A percentile compares a stretch with the other conserved stretches of the same genome.
Conservation (phyloP, 441 rosid genomes). For the Arabidopsis hybrid region DNA sequence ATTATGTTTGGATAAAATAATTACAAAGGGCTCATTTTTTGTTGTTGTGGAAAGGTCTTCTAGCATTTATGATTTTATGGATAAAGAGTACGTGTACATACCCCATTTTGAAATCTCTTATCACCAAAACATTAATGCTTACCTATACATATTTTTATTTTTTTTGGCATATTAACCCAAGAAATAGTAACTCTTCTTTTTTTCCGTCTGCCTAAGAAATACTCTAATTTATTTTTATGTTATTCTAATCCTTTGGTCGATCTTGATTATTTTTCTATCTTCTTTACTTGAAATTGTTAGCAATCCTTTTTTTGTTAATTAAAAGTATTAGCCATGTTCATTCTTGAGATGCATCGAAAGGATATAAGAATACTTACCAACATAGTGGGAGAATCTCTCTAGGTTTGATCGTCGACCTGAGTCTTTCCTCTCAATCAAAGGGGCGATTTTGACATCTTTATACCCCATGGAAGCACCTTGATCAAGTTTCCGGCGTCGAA, state of each 20-base stretch:
- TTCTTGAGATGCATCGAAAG: background rate
- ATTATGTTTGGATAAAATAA: background rate
- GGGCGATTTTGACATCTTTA: constrained; percentile 45
- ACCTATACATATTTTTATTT: too few species aligned
- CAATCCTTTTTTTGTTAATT: background rate
- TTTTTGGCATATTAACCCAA: background rate
- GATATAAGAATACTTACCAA: constrained; percentile 53
- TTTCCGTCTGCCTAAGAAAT: background rate
- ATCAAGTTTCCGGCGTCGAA: constrained; percentile 33
- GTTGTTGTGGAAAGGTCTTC: background rate
- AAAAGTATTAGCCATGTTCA: background rate
- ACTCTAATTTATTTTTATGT: background rate
- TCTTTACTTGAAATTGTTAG: background rate
- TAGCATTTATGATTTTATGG: constrained; percentile 10
- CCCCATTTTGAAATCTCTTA: background rate
- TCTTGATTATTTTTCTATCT: background rate
- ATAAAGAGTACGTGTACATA: background rate
- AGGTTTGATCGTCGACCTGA: constrained; percentile 62
- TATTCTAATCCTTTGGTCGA: background rate
- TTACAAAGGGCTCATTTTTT: background rate
- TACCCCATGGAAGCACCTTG: constrained; percentile 17
- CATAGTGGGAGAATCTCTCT: constrained; percentile 80
- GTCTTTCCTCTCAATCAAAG: constrained; percentile 53
- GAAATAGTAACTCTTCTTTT: background rate
- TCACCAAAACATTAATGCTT: background rate